Conservation (phyloP, 306 rosid species). For the Urtica urens region DNA sequence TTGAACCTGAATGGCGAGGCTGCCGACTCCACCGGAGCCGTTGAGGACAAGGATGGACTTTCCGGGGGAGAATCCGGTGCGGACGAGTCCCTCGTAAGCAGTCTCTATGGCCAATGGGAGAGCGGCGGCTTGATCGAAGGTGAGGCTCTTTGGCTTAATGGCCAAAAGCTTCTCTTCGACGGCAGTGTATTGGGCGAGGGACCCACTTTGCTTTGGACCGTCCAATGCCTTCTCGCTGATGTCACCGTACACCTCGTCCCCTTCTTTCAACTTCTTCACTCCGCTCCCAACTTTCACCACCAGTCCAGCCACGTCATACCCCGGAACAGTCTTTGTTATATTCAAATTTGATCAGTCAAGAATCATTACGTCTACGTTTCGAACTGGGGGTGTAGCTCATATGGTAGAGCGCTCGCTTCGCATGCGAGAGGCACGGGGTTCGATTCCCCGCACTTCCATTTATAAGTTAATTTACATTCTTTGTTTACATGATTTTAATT, state of each 20-base stretch:
- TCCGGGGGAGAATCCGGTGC: conserved; percentile 64
- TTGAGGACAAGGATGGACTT: conserved; percentile 83
- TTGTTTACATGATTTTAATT: too few species aligned
- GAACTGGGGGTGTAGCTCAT: conserved; percentile 68
- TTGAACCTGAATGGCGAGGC: conserved; percentile 91
- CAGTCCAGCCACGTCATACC: conserved; percentile 85
- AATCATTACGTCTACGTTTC: not conserved
- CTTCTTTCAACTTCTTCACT: conserved; percentile 68
- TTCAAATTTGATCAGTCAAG: not conserved
- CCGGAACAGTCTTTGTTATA: conserved; percentile 72
- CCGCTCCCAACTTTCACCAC: conserved; percentile 73
- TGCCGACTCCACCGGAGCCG: conserved; percentile 96
- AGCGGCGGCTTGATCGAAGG: conserved; percentile 67
- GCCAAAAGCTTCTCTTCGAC: conserved; percentile 80
- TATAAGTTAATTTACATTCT: too few species aligned
- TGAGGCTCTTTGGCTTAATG: conserved; percentile 61
- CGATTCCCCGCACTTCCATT: conserved; percentile 98
- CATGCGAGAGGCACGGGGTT: conserved; percentile 98
- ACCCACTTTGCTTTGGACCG: conserved; percentile 76
- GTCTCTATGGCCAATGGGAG: conserved; percentile 92
- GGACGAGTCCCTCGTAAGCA: conserved; percentile 78
- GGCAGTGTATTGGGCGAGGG: conserved; percentile 88
- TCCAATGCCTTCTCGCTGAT: conserved; percentile 77
- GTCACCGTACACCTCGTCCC: conserved; percentile 86
- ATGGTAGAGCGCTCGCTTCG: conserved; percentile 63